Percentiles rank a stretch among this genome's conserved stretches.
Evolutionary conservation across 805 yeast species (phyloP).

Genomic region (Cyberlindnera mrakii): DNA sequence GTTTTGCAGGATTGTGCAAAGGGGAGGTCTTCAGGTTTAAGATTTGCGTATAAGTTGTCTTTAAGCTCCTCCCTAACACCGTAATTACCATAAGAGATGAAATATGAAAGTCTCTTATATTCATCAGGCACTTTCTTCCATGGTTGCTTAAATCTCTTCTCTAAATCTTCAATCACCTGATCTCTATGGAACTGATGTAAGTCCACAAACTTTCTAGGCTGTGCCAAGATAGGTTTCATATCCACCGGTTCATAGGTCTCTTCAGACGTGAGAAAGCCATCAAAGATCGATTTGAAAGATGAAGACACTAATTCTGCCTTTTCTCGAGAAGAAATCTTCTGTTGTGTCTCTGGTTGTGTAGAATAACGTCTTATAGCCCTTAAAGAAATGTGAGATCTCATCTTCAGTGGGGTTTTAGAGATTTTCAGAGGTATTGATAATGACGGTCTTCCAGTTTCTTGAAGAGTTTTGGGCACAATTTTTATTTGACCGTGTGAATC

Average conservation of each 20-base stretch:
- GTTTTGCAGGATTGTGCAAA: constrained; percentile 37
- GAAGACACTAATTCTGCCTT: constrained; percentile 20
- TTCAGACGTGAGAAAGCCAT: constrained; percentile 25
- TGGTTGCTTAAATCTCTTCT: constrained; percentile 39
- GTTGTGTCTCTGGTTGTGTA: neutral
- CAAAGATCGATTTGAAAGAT: constrained; percentile 24
- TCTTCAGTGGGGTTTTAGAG: no score
- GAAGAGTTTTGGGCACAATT: no score
- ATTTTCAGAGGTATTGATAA: no score
- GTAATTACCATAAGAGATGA: constrained; percentile 62
- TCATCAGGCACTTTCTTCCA: constrained; percentile 49
- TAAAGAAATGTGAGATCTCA: no score
- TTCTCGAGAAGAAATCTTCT: constrained; percentile 15
- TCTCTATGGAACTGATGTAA: constrained; percentile 44
- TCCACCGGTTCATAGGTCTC: constrained; percentile 44
- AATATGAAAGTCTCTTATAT: constrained; percentile 52
- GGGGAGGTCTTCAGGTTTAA: constrained; percentile 56
- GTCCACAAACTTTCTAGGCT: constrained; percentile 30
- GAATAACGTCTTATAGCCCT: neutral
- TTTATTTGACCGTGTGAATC: no score
- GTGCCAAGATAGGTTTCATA: constrained; percentile 33
- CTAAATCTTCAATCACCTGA: constrained; percentile 47
- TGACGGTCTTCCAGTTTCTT: no score
- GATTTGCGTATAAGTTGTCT: constrained; percentile 35
- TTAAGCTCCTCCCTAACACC: constrained; percentile 59